phyloP scores from a whole-genome alignment of 139 green algal species.

The Coccomyxa sp. region DNA sequence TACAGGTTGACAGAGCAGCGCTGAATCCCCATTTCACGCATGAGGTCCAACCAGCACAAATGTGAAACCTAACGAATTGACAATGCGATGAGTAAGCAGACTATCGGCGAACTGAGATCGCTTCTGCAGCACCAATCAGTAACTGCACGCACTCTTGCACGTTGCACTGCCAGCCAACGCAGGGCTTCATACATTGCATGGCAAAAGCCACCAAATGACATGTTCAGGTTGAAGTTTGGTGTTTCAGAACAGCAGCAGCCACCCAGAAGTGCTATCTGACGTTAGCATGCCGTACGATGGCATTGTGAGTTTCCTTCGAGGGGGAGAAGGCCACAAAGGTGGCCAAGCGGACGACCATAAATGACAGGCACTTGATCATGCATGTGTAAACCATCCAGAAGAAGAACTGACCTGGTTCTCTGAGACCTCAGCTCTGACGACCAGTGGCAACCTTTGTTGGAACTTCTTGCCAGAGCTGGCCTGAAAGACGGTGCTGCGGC shows the following conservation, averaged over 20 bases:
- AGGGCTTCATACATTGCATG: too few species aligned
- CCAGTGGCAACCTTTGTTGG: neutral
- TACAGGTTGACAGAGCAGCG: slow-evolving; percentile 46
- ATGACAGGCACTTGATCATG: neutral
- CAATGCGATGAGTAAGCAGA: neutral
- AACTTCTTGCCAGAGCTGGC: neutral
- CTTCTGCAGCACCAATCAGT: neutral
- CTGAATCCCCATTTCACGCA: neutral
- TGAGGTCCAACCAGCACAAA: neutral
- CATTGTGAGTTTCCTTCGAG: too few species aligned
- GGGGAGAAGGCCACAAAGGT: too few species aligned
- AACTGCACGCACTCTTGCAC: neutral
- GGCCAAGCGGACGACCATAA: neutral
- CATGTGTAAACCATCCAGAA: neutral
- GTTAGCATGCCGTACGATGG: too few species aligned
- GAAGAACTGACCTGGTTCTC: neutral
- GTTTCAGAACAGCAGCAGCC: too few species aligned
- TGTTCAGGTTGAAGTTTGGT: too few species aligned
- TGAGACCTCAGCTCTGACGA: neutral
- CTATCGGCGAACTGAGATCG: neutral
- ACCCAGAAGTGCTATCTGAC: too few species aligned
- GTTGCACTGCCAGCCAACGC: too few species aligned
- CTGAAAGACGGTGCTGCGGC: neutral
- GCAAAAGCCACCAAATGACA: too few species aligned
- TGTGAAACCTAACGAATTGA: neutral